Conservation (phyloP, 1,284 basidiomycete genomes). For the Kwoniella shivajii region DNA sequence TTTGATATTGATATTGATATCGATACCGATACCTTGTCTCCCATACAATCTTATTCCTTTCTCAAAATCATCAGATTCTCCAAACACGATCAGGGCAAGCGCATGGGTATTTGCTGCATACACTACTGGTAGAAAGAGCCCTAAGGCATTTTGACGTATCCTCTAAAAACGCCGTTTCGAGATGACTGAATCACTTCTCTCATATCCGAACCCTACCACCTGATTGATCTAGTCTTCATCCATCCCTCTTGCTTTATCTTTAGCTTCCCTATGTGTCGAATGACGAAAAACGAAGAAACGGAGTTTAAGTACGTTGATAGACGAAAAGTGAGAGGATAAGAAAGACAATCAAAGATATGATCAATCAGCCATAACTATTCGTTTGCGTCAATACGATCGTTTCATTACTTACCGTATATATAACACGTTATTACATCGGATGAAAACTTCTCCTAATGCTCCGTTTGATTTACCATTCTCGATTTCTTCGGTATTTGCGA, state of each 20-base stretch:
- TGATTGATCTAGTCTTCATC: constrained; percentile 24
- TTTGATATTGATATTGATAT: too few species aligned
- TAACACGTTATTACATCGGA: constrained; percentile 93
- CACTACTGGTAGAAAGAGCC: background rate
- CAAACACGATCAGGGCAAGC: background rate
- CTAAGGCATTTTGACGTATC: too few species aligned
- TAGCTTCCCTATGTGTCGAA: constrained; percentile 37
- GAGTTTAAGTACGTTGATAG: background rate
- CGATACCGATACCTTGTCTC: too few species aligned
- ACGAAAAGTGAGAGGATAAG: background rate
- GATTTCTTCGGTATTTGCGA: constrained; percentile 98
- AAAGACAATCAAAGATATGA: background rate
- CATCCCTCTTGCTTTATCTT: constrained; percentile 35
- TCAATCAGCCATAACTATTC: background rate
- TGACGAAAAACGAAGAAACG: background rate
- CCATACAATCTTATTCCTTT: too few species aligned
- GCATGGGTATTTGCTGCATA: constrained; percentile 15
- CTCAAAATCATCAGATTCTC: background rate
- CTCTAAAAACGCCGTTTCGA: background rate
- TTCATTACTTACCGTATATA: constrained; percentile 66
- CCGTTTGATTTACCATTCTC: constrained; percentile 96
- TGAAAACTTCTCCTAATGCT: constrained; percentile 96
- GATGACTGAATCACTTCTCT: background rate
- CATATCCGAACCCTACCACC: background rate
- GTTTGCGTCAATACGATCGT: background rate